Evolutionary conservation across 2,329 filamentous ascomycete species (phyloP).

Genomic region (Xylaria hypoxylon): DNA sequence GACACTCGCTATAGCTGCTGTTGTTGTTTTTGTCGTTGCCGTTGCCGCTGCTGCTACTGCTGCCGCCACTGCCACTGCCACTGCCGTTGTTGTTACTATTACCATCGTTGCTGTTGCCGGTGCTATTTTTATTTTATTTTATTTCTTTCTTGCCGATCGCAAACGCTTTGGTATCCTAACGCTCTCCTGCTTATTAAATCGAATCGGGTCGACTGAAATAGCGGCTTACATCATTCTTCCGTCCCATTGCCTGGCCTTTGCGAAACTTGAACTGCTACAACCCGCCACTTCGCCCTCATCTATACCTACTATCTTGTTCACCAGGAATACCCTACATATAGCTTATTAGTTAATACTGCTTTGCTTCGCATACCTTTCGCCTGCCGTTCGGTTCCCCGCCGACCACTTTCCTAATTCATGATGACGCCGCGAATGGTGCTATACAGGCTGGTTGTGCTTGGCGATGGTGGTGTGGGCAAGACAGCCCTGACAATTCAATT

Average conservation of each 20-base stretch:
- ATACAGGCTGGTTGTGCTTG: conserved; percentile 95
- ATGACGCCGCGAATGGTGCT: conserved; percentile 96
- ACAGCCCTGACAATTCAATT: conserved; percentile 96
- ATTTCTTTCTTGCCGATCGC: conserved; percentile 28
- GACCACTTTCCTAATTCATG: conserved; percentile 50
- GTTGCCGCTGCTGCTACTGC: conserved; percentile 2
- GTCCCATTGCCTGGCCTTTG: conserved; percentile 30
- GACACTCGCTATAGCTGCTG: conserved; percentile 39
- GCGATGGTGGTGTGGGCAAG: conserved; percentile 94
- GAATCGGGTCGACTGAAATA: conserved; percentile 28
- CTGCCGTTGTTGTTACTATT: conserved; percentile 12
- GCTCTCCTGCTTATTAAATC: conserved; percentile 27
- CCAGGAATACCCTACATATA: conserved; percentile 26
- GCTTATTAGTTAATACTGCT: conserved; percentile 33
- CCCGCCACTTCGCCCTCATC: conserved; percentile 18
- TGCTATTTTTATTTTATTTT: conserved; percentile 18
- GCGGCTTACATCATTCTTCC: conserved; percentile 39
- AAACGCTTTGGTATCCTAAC: conserved; percentile 18
- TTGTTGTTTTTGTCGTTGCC: conserved; percentile 13
- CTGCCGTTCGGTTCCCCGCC: conserved; percentile 44
- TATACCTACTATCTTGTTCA: conserved; percentile 16
- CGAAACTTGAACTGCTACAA: conserved; percentile 25
- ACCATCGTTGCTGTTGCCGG: background rate
- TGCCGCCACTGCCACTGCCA: background rate
- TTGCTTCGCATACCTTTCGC: conserved; percentile 20